phyloP scores from a whole-genome alignment of 495 filamentous ascomycete species.

The Lindgomyces ingoldianus region DNA sequence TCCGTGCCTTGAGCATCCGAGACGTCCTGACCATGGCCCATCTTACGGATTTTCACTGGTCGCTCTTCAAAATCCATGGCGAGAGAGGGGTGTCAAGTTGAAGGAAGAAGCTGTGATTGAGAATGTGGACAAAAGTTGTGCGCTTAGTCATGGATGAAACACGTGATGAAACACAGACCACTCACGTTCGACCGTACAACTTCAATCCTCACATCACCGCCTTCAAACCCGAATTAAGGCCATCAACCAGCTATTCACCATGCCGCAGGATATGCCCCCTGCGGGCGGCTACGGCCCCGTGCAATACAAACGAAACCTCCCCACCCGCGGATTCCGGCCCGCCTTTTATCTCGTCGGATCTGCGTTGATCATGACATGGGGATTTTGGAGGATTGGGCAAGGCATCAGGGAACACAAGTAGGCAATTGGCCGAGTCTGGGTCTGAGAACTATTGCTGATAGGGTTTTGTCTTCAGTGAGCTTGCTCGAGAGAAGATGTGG shows the following conservation, averaged over 20 bases:
- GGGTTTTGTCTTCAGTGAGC: slow-evolving; percentile 61
- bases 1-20: slow-evolving; percentile 3
- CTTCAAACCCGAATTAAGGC: slow-evolving; percentile 13
- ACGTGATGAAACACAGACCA: slow-evolving; percentile 7
- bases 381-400: slow-evolving; percentile 77
- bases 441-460: slow-evolving; percentile 10
- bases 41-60: slow-evolving; percentile 55
- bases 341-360: slow-evolving; percentile 71
- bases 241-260: slow-evolving; percentile 45
- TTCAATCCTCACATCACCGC: slow-evolving; percentile 16
- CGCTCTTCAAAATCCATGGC: slow-evolving; percentile 59
- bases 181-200: slow-evolving; percentile 2
- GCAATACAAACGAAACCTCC: slow-evolving; percentile 98
- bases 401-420: slow-evolving; percentile 88
- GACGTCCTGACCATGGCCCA: slow-evolving; percentile 40
- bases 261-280: slow-evolving; percentile 92
- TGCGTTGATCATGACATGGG: slow-evolving; percentile 77
- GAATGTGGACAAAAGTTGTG: slow-evolving; percentile 2
- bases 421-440: slow-evolving; percentile 37
- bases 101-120: not conserved
- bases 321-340: slow-evolving; percentile 87
- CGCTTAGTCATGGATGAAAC: slow-evolving; percentile 6
- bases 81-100: not conserved
- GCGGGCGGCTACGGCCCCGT: slow-evolving; percentile 89
- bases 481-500: slow-evolving; percentile 97